Conservation (phyloP, 2,329 filamentous ascomycete genomes). For the Nectriaceae sp. region DNA sequence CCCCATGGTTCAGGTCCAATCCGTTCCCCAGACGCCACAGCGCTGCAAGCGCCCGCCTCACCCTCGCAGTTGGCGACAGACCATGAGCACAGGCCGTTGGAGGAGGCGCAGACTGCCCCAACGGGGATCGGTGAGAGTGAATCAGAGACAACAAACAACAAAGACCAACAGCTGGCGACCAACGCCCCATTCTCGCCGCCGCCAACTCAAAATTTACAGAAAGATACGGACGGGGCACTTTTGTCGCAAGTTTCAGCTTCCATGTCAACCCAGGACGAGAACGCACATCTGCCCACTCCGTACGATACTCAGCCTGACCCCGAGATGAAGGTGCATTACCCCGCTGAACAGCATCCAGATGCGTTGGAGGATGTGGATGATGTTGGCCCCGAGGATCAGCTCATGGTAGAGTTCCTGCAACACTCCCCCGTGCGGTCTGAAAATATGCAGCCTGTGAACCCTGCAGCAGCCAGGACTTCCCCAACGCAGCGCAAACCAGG, state of each 20-base stretch:
- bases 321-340: constrained; percentile 17
- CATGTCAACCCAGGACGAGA: constrained; percentile 10
- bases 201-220: constrained; percentile 18
- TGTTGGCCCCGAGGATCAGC: constrained; percentile 28
- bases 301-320: constrained; percentile 22
- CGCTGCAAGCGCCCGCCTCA: constrained; percentile 12
- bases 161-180: constrained; percentile 9
- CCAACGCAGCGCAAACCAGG: constrained; percentile 13
- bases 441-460: constrained; percentile 7
- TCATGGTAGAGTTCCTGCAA: constrained; percentile 32
- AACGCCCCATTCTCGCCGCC: constrained; percentile 24
- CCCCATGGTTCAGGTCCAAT: constrained; percentile 6
- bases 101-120: constrained; percentile 3
- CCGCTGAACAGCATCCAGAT: constrained; percentile 8
- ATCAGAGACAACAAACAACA: constrained; percentile 6
- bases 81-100: constrained; percentile 2
- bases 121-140: constrained; percentile 2
- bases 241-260: constrained; percentile 11
- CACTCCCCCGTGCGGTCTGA: constrained; percentile 22
- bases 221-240: constrained; percentile 11
- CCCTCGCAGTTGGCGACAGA: constrained; percentile 6
- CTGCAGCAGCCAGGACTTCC: constrained; percentile 4
- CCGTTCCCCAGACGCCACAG: constrained; percentile 16
- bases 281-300: constrained; percentile 22
- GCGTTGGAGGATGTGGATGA: constrained; percentile 22